phyloP scores from a whole-genome alignment of 2,329 filamentous ascomycete species.

The Apiospora sp. region DNA sequence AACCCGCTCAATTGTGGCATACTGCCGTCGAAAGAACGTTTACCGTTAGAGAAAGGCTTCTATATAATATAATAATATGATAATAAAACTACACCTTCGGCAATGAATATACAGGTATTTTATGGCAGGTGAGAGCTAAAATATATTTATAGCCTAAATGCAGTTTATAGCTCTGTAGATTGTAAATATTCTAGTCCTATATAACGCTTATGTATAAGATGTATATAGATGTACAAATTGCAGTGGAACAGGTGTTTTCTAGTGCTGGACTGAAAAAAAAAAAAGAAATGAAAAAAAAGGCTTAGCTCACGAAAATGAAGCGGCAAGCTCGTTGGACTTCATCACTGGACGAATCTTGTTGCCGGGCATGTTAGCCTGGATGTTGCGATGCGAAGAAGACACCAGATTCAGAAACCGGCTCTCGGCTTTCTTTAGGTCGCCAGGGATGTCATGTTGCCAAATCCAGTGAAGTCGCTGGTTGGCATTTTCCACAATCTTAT shows the following conservation, averaged over 20 bases:
- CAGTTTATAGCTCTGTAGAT: no score
- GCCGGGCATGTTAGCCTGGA: conserved; percentile 24
- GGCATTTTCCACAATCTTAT: conserved; percentile 40
- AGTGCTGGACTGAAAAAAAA: background rate
- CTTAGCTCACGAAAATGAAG: background rate
- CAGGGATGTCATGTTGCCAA: conserved; percentile 41
- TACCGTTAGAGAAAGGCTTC: no score
- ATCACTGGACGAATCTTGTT: conserved; percentile 26
- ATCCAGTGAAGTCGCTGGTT: conserved; percentile 43
- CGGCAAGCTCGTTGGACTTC: conserved; percentile 19
- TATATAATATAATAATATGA: no score
- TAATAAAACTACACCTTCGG: no score
- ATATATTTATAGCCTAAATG: no score
- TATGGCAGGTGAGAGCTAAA: no score
- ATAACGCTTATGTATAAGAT: no score
- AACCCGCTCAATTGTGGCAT: background rate
- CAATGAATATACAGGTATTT: no score
- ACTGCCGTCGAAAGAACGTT: background rate
- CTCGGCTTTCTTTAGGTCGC: conserved; percentile 37
- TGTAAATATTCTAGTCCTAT: no score
- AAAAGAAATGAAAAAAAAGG: background rate
- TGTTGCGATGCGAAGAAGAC: conserved; percentile 16
- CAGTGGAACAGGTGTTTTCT: background rate
- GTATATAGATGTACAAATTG: background rate
- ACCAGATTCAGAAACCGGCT: conserved; percentile 31